Evolutionary conservation across 805 yeast genomes (phyloP), one percentile per base, ranked within the genome.

Genomic region (Komagataella populi): DNA sequence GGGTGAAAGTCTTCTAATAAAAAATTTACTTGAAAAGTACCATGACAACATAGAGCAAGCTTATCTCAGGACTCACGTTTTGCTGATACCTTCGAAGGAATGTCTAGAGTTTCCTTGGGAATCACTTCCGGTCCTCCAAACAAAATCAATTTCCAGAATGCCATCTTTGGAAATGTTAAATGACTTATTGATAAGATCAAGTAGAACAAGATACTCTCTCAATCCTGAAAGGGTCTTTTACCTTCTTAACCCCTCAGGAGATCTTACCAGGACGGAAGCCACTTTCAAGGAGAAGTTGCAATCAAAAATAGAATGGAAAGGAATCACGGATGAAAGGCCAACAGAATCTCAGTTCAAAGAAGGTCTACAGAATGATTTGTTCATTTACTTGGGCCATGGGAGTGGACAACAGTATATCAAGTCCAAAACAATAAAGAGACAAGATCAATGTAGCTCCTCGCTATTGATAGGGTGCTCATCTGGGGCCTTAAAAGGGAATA

Each of bases 61-160:
- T 20, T 20, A 20, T 14, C 46, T 6, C 45, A 14, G 6, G 23
- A 6, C 8, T 66, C 70, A 6, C 96, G 90, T 62, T 68, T 83
- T 91, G 1, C 66, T 93, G 48, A 69, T 93, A 3, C 77, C 87
- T 3, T 83, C 90, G 23, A 73, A 81, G 49, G 66, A 68, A 6
- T 82, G 95, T 56, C 76, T 77, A n/a, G 61, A 64, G 17, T 70
- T 93, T 36, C 99, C 99, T 0, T 93, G 98, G 98, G 99, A 93
- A 60, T 81, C 88, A 1, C 60, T 90, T 36, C 74, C 80, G 0
- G 72, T 74, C 47, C 62, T 90, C 51, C 64, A 77, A 49, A 60
- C 61, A 0, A 68, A 65, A 48, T 80, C 95, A 0, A 74, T 85
- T 0, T 77, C 95, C 0, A 70, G 98, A 55, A 74, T 89, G 64